Evolutionary conservation across 1,139 yeast species (phyloP).

Genomic region (Yamadazyma friedrichii): DNA sequence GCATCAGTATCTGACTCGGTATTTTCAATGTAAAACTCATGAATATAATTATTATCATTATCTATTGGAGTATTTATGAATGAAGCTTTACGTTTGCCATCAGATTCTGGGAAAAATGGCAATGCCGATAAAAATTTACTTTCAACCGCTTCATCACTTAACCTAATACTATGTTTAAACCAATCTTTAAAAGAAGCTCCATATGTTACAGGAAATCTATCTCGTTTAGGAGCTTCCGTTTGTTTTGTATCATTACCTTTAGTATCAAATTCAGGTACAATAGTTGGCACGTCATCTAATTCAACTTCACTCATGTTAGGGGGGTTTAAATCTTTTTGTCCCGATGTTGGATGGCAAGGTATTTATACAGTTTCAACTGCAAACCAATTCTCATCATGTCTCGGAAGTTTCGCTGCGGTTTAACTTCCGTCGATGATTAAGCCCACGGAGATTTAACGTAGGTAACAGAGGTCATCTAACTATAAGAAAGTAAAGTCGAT

Average conservation of each 20-base stretch:
- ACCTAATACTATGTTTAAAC: conserved; percentile 31
- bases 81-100: conserved; percentile 48
- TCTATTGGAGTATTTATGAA: conserved; percentile 51
- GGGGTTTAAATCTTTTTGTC: background rate
- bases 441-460: too few species aligned
- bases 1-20: conserved; percentile 16
- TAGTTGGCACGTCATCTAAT: conserved; percentile 14
- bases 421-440: too few species aligned
- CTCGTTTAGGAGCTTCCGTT: background rate
- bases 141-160: conserved; percentile 32
- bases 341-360: too few species aligned
- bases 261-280: conserved; percentile 7
- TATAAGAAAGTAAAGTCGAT: too few species aligned
- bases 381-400: too few species aligned
- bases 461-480: too few species aligned
- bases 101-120: conserved; percentile 59
- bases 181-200: conserved; percentile 37
- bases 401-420: too few species aligned
- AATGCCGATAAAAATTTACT: conserved; percentile 40
- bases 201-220: conserved; percentile 16
- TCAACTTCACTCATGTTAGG: conserved; percentile 3
- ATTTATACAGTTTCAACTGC: background rate
- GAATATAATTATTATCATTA: conserved; percentile 48
- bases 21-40: conserved; percentile 53
- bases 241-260: conserved; percentile 9